phyloP scores from a whole-genome alignment of 192 early-diverging fungal genomes.

The Backusella macrospora region DNA sequence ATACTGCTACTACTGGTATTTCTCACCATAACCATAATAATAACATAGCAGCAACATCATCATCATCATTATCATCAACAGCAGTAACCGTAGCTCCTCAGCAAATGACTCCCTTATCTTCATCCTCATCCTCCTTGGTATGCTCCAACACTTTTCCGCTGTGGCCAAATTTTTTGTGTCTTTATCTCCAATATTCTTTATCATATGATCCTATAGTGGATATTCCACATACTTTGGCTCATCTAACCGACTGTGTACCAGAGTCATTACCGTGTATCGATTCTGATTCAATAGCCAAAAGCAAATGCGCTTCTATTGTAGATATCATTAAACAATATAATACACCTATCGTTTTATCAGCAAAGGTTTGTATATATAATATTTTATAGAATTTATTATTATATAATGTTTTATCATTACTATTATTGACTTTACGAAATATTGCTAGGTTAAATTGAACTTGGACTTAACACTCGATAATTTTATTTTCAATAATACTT shows the following conservation, averaged over 20 bases:
- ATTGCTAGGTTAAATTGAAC: slow-evolving; percentile 45
- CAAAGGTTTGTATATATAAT: slow-evolving; percentile 28
- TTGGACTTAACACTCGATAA: slow-evolving; percentile 41
- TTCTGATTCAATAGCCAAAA: slow-evolving; percentile 15
- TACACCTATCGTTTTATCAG: slow-evolving; percentile 27
- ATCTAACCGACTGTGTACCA: slow-evolving; percentile 36
- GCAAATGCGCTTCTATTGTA: slow-evolving; percentile 30
- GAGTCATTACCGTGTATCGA: slow-evolving; percentile 26
- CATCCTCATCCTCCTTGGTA: not conserved
- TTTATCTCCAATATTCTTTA: slow-evolving; percentile 39
- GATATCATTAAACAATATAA: slow-evolving; percentile 17
- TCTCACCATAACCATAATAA: not conserved
- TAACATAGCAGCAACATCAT: not conserved
- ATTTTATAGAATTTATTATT: not conserved
- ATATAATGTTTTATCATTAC: not conserved
- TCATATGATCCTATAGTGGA: slow-evolving; percentile 33
- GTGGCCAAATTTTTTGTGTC: slow-evolving; percentile 46
- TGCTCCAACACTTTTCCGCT: slow-evolving; percentile 23
- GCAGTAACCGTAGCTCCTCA: not conserved
- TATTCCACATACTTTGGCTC: slow-evolving; percentile 39
- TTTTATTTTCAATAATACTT: slow-evolving; percentile 50
- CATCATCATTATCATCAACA: slow-evolving; percentile 13
- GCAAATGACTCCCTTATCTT: not conserved
- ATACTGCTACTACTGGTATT: too few species aligned
- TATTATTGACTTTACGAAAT: not conserved